Conservation (phyloP, 1,284 basidiomycete genomes). For the Leccinum variabile region DNA sequence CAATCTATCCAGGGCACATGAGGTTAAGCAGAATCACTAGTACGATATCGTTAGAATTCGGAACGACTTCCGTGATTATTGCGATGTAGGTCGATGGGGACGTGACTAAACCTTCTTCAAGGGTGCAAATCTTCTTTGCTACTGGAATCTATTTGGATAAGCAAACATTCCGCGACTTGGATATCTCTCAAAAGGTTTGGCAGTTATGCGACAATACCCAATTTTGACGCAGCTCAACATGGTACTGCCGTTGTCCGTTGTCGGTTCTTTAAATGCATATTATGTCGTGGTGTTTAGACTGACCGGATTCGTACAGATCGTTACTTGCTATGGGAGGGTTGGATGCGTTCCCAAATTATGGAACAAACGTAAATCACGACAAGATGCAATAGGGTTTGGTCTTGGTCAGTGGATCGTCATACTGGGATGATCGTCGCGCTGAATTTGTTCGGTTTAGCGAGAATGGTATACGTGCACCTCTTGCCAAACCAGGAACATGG, state of each 20-base stretch:
- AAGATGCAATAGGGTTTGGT: conserved; percentile 8
- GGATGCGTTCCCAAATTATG: not conserved
- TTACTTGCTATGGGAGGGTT: conserved; percentile 2
- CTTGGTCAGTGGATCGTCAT: conserved; percentile 7
- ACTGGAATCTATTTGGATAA: conserved; percentile 11
- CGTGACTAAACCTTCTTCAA: not conserved
- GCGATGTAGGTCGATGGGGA: conserved; percentile 2
- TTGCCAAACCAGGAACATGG: not conserved
- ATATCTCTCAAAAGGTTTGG: not conserved
- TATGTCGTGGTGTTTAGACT: not conserved
- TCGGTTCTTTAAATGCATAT: not conserved
- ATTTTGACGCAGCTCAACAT: conserved; percentile 1
- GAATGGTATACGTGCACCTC: conserved; percentile 2
- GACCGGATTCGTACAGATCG: not conserved
- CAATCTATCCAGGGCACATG: not conserved
- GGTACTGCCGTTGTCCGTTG: conserved; percentile 2
- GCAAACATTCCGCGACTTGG: not conserved
- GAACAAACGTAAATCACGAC: not conserved
- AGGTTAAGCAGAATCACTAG: not conserved
- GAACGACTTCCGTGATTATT: conserved; percentile 4
- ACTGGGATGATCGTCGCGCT: not conserved
- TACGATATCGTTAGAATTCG: conserved; percentile 8
- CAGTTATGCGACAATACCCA: conserved; percentile 13
- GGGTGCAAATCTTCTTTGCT: conserved; percentile 10
- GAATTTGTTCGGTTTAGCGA: conserved; percentile 2